Evolutionary conservation across 805 yeast species (phyloP), one percentile per base, ranked within the genome.

Genomic region (Kodamaea nitidulidarum): DNA sequence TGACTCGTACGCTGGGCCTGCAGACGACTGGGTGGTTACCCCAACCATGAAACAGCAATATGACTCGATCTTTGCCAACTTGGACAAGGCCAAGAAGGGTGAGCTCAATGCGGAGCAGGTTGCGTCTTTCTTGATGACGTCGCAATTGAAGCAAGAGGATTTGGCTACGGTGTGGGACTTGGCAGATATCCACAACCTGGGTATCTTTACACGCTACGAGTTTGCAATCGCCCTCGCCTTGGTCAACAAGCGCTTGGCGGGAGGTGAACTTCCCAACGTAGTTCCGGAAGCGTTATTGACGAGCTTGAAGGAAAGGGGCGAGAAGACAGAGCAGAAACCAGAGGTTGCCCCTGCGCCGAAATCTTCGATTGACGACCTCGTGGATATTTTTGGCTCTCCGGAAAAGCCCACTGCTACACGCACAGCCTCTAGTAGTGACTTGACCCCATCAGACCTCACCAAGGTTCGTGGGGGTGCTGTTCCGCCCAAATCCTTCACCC

Each of bases 151-250:
- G 37, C 96, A 90, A 53, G 90, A 86, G 37, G 80, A 78, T 15
- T 73, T 93, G 46, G 98, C 98, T 1, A 66, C 78, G 16, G 80
- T 91, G 31, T 93, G 99, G 99, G 98, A 93, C 62, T 71, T 93
- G 49, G 79, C 98, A 7, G 97, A 93, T 58, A 74, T 88, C 45
- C 84, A 86, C 49, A 88, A 88, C 60, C 78, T 85, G 32, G 97
- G 96, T 17, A 74, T 74, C 30, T 88, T 93, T 55, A 73, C 86
- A 35, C 78, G 75, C 52, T 71, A 78, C 47, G 98, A 93, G 59
- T 93, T 93, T 60, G 81, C 95, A 2, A 82, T 93, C 55, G 97
- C 98, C 12, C 83, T 93, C 87, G 91, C 82, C 56, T 74, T 93
- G 48, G 93, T 93, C 7, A 95, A 88, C 62, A 85, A 83, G 61